Conservation (phyloP, 257 asterid genomes). For the Jaltomata sinuosa region DNA sequence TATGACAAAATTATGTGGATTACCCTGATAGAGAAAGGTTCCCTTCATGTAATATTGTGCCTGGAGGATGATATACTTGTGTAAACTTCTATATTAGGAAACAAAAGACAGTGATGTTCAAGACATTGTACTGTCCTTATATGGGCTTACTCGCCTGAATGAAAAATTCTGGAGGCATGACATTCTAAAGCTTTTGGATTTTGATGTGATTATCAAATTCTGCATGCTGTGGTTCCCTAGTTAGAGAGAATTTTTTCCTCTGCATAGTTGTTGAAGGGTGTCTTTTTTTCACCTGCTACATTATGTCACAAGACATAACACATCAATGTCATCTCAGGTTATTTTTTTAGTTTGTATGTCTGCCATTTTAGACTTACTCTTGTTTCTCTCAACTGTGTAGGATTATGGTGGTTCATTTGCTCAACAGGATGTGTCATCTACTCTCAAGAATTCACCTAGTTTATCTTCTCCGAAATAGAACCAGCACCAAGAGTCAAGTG, state of each 20-base stretch:
- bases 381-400: slow-evolving; percentile 12
- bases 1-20: not conserved
- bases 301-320: not conserved
- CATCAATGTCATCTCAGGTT: not conserved
- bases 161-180: not conserved
- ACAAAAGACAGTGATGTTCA: not conserved
- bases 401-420: slow-evolving; percentile 27
- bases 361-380: not conserved
- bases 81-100: not conserved
- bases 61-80: not conserved
- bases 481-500: slow-evolving; percentile 67
- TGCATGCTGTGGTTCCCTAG: not conserved
- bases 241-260: not conserved
- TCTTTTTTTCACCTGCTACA: not conserved
- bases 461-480: slow-evolving; percentile 35
- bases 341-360: not conserved
- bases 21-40: not conserved
- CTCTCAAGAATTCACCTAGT: slow-evolving; percentile 31
- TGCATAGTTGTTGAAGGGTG: not conserved
- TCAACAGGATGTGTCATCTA: slow-evolving; percentile 35
- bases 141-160: not conserved
- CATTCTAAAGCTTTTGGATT: not conserved
- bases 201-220: not conserved
- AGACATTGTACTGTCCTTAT: not conserved
- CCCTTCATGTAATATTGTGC: not conserved